Conservation (phyloP, 257 asterid genomes). For the Nyctanthes arbortristis region DNA sequence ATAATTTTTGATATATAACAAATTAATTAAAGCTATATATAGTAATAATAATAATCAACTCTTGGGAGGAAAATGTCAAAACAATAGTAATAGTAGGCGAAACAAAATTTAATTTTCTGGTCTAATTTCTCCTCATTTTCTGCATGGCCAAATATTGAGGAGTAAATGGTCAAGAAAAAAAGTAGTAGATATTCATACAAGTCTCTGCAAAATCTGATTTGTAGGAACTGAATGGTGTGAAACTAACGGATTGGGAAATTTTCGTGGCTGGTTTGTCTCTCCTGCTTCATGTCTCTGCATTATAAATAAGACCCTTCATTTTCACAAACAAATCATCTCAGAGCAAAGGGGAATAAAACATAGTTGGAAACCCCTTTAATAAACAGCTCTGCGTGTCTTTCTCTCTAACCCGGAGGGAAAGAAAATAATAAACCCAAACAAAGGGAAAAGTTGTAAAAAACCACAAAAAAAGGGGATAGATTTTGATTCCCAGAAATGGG, state of each 20-base stretch:
- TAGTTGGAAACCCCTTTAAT: slow-evolving; percentile 4
- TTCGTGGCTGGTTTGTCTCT: not conserved
- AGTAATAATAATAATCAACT: no score
- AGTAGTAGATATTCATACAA: not conserved
- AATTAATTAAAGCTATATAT: no score
- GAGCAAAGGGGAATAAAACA: slow-evolving; percentile 27
- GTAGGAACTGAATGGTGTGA: not conserved
- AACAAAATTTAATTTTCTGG: no score
- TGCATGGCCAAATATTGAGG: not conserved
- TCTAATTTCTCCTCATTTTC: no score
- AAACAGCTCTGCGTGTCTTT: slow-evolving; percentile 19
- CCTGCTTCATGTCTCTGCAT: not conserved
- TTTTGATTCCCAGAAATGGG: slow-evolving; percentile 32
- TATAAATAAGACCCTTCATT: slow-evolving; percentile 4
- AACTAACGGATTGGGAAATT: not conserved
- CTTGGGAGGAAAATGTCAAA: no score
- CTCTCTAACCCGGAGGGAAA: not conserved
- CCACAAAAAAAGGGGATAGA: not conserved
- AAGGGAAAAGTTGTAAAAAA: not conserved
- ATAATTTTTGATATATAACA: no score
- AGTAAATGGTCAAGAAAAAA: not conserved
- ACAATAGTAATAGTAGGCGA: no score
- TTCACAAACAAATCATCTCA: slow-evolving; percentile 2
- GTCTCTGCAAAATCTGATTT: not conserved
- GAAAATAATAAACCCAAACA: not conserved